These are phyloP conservation scores for Breviolum minutum DNA, from an alignment of 73 alveolate genomes.

Conservation along the genomic window DNA sequence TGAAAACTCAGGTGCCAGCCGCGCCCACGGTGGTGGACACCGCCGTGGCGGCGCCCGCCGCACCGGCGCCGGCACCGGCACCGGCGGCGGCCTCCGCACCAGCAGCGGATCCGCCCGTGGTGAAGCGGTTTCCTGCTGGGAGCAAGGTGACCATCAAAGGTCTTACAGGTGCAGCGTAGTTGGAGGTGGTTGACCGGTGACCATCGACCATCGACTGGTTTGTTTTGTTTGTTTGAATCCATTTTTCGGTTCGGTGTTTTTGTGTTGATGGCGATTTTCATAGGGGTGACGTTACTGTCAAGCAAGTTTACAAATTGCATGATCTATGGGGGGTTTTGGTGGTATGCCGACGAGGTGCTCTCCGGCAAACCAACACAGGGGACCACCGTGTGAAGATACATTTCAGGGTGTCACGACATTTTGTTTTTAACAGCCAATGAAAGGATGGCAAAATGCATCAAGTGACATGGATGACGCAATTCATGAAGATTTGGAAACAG, in stretches of 20 bases:
- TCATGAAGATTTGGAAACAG: too few species aligned
- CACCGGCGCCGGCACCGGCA: not conserved
- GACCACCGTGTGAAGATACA: too few species aligned
- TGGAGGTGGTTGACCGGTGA: not conserved
- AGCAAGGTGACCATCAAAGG: conserved; percentile 81
- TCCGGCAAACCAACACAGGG: too few species aligned
- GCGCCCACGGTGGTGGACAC: not conserved
- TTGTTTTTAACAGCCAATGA: too few species aligned
- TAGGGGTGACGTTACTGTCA: too few species aligned
- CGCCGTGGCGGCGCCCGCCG: conserved; percentile 17
- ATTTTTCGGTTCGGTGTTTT: not conserved
- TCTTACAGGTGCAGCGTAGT: conserved; percentile 20
- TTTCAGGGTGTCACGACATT: too few species aligned
- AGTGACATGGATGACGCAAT: too few species aligned
- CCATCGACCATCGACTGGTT: not conserved
- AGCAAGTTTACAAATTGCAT: too few species aligned
- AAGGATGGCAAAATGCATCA: too few species aligned
- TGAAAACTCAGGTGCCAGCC: not conserved
- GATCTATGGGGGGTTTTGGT: too few species aligned
- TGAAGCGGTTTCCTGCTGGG: conserved; percentile 76
- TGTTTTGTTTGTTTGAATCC: not conserved
- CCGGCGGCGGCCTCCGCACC: conserved; percentile 30
- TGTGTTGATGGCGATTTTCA: too few species aligned
- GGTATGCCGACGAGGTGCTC: too few species aligned
- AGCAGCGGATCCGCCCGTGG: conserved; percentile 74